Conservation (phyloP, 495 filamentous ascomycete species). For the Pyronema omphalodes region DNA sequence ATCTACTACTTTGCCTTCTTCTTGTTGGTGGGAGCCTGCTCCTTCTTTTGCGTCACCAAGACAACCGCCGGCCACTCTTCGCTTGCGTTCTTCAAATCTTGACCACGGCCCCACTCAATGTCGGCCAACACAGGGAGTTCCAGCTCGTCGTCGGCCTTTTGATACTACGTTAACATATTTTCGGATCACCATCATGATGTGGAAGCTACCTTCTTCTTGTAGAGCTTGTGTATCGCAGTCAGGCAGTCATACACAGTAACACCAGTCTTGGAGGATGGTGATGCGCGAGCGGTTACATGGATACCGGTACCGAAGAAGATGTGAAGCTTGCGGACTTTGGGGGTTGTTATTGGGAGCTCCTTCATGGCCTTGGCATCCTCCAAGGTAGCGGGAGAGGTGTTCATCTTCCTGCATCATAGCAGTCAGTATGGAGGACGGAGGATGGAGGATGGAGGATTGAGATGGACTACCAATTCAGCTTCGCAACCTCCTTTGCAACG, state of each 20-base stretch:
- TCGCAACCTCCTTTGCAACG: constrained; percentile 18
- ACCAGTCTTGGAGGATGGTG: constrained; percentile 15
- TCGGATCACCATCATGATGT: background rate
- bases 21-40: constrained; percentile 16
- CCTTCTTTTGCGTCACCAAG: constrained; percentile 23
- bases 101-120: constrained; percentile 22
- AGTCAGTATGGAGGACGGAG: no score
- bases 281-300: constrained; percentile 20
- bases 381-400: constrained; percentile 17
- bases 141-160: constrained; percentile 21
- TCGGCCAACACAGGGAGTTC: constrained; percentile 21
- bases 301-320: constrained; percentile 21
- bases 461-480: constrained; percentile 16
- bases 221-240: constrained; percentile 22
- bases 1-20: constrained; percentile 13
- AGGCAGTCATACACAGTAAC: constrained; percentile 23
- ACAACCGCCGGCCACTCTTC: constrained; percentile 23
- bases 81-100: constrained; percentile 11
- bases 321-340: constrained; percentile 21
- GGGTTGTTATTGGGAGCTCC: constrained; percentile 15
- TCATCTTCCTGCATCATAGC: constrained; percentile 16
- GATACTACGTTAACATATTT: background rate
- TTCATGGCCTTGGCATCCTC: constrained; percentile 22
- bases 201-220: constrained; percentile 21
- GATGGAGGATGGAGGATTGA: no score